Base-by-base conservation (phyloP, 306 rosid genomes). In the Macrotyloma uniflorum region DNA sequence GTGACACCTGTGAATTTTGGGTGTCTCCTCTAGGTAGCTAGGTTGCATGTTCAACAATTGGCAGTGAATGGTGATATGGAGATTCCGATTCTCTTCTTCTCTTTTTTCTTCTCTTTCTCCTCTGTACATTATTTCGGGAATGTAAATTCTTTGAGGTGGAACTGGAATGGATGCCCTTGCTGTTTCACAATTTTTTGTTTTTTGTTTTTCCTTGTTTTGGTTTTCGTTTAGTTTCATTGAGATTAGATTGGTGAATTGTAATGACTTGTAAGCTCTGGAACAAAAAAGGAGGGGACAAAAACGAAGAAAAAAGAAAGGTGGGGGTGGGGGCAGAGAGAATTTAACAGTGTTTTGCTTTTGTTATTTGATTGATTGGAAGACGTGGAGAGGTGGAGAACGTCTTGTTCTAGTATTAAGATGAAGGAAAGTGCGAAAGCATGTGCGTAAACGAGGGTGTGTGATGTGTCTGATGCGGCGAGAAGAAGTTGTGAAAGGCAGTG, bases 141-240 rank as follows among this genome's bases (percentile, higher is more conserved):
- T 87, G 94, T 91, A 88, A 87, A 91, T 89, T 85, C 24, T 77
- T 78, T 86, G 93, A 91, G 97, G 45, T 80, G 87, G 66, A 87
- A 58, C 15, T 78, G 64, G 83, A 86, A 75, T 77, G 61, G 45
- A 35, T 16, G 20, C 13, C 11, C 53, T 62, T 43, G 36, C 45
- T 54, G 66, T 40, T 80, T 67, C 66, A 50, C 66, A 59, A 24
- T 46, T 77, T n/a, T 72, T 36, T 0, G 20, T 26, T 47, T 51
- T 9, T 15, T 36, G 0, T 1, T 5, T 9, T 24, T 2, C 28
- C 28, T 26, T 26, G 28, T 26, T 26, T 13, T 8, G 9, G 6
- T 33, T 6, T 18, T 33, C 1, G 3, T 8, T 8, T 8, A 4
- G 4, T 24, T 11, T 23, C 14, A 3, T 13, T 57, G 15, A 28